A percentile compares a stretch with the other conserved stretches of the same genome.
Conservation (phyloP, 2,329 filamentous ascomycete species). For the Aspergillus glaucus region DNA sequence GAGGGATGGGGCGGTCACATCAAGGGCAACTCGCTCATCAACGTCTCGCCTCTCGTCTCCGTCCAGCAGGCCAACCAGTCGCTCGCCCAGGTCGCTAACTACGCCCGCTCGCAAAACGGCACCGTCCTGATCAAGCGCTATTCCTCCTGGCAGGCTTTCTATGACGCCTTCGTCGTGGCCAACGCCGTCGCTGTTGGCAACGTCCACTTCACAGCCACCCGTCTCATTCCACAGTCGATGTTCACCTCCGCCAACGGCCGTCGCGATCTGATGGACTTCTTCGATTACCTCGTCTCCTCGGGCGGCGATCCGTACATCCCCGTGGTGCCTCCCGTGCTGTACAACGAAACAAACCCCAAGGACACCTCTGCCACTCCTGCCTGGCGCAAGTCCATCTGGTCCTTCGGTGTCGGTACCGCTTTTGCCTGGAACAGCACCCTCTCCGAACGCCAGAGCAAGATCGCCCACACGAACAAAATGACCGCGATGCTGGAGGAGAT, state of each 20-base stretch:
- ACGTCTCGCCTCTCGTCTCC: slow-evolving; percentile 10
- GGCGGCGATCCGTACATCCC: slow-evolving; percentile 12
- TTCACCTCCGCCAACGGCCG: slow-evolving; percentile 11
- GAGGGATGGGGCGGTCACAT: slow-evolving; percentile 20
- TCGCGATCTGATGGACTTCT: slow-evolving; percentile 9
- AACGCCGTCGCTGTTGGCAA: slow-evolving; percentile 12
- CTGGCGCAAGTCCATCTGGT: slow-evolving; percentile 14
- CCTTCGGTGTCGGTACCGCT: slow-evolving; percentile 8
- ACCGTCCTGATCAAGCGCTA: slow-evolving; percentile 11
- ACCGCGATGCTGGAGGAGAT: slow-evolving; percentile 8
- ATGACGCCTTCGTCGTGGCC: slow-evolving; percentile 11
- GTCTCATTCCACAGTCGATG: slow-evolving; percentile 13
- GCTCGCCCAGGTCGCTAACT: slow-evolving; percentile 6
- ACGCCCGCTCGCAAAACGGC: slow-evolving; percentile 8
- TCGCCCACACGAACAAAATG: slow-evolving; percentile 7
- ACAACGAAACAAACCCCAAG: slow-evolving; percentile 11
- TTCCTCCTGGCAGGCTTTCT: slow-evolving; percentile 14
- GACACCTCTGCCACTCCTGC: slow-evolving; percentile 12
- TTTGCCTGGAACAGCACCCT: slow-evolving; percentile 15
- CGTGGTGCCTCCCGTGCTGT: slow-evolving; percentile 11
- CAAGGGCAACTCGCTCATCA: slow-evolving; percentile 12
- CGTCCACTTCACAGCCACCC: slow-evolving; percentile 12
- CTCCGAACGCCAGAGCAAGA: slow-evolving; percentile 5
- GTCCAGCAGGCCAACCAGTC: slow-evolving; percentile 9
- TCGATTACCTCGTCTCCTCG: slow-evolving; percentile 3